These are phyloP conservation scores for Phytophthora multivora DNA, from an alignment of 352 stramenopile genomes.

Conservation along the genomic window DNA sequence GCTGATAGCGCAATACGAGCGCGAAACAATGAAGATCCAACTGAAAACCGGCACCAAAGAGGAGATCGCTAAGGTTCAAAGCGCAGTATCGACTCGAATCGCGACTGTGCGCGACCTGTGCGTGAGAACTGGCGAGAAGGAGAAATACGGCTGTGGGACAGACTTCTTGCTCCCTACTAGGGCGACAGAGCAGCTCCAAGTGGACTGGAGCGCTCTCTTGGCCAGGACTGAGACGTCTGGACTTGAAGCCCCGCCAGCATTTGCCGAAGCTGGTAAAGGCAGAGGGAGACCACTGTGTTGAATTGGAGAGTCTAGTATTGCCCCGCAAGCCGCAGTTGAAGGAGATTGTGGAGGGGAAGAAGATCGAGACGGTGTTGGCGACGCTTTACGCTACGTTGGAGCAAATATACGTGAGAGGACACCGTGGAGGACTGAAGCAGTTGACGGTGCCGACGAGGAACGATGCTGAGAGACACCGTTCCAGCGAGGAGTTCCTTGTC, in stretches of 20 bases:
- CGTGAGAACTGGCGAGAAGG: neutral
- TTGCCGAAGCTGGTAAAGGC: conserved; percentile 16
- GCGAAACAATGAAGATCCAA: neutral
- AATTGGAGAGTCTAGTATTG: conserved; percentile 24
- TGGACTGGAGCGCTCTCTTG: conserved; percentile 21
- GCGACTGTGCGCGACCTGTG: conserved; percentile 1
- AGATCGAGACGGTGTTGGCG: conserved; percentile 10
- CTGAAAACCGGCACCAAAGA: neutral
- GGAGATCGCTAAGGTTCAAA: neutral
- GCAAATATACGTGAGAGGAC: conserved; percentile 15
- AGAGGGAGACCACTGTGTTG: conserved; percentile 9
- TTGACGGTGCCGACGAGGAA: conserved; percentile 22
- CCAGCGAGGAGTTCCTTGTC: conserved; percentile 21
- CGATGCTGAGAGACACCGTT: conserved; percentile 2
- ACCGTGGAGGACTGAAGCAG: conserved; percentile 19
- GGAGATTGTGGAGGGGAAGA: neutral
- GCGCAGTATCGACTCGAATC: neutral
- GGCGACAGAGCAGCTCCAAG: neutral
- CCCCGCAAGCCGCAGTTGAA: neutral
- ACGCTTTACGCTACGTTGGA: conserved; percentile 18
- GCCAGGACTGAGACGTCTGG: conserved; percentile 9
- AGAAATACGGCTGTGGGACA: conserved; percentile 1
- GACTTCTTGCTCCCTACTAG: neutral
- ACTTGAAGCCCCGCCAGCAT: conserved; percentile 21
- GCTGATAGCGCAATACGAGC: neutral